Conservation (phyloP, 2,329 filamentous ascomycete species). For the Zarea fungicola region DNA sequence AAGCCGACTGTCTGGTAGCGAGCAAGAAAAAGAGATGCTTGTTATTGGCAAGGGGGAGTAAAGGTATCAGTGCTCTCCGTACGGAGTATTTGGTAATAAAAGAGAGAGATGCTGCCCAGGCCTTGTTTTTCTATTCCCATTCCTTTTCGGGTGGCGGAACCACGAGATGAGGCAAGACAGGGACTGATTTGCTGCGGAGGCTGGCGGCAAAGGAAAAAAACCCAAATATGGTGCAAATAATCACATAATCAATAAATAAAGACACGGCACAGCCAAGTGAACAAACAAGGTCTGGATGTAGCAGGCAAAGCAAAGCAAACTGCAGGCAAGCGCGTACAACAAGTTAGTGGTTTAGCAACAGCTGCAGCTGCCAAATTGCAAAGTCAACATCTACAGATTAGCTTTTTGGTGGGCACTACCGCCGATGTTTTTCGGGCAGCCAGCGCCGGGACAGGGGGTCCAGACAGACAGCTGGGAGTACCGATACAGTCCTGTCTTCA, state of each 20-base stretch:
- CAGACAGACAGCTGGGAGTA: no score
- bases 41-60: no score
- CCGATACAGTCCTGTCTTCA: no score
- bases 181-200: not conserved
- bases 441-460: no score
- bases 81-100: no score
- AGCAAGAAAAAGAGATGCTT: not conserved
- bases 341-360: no score
- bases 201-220: not conserved
- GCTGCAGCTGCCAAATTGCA: no score
- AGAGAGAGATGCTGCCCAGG: not conserved
- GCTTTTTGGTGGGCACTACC: no score
- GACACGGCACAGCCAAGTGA: no score
- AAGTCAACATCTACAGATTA: not conserved
- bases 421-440: conserved; percentile 1
- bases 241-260: no score
- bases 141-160: conserved; percentile 10
- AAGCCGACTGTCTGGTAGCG: conserved; percentile 5
- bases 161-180: conserved; percentile 12
- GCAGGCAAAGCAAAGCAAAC: not conserved
- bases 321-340: not conserved
- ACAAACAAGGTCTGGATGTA: not conserved
- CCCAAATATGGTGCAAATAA: no score
- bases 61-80: no score
- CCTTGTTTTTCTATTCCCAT: conserved; percentile 1